Evolutionary conservation across 148 eudicot genomes (phyloP).

Genomic region (Rhododendron williamsianum): DNA sequence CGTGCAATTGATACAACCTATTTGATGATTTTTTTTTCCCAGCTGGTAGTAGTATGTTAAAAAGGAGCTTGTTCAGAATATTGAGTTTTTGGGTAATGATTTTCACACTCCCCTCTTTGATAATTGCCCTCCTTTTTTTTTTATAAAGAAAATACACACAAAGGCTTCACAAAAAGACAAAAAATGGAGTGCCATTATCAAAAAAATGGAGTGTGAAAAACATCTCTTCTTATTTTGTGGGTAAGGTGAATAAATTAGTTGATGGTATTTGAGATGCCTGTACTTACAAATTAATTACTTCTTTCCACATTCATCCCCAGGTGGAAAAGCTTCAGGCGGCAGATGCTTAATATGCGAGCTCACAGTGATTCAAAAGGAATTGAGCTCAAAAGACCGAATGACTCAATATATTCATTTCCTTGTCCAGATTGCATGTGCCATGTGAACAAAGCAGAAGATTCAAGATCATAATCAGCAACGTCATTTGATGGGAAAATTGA

Average conservation of each 20-base stretch:
- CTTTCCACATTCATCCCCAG: slow-evolving; percentile 18
- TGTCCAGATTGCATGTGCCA: slow-evolving; percentile 98
- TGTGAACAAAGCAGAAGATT: slow-evolving; percentile 53
- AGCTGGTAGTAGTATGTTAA: background rate
- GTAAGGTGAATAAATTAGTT: background rate
- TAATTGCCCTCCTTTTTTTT: background rate
- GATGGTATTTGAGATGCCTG: background rate
- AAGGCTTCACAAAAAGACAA: background rate
- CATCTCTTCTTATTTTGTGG: background rate
- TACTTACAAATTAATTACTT: slow-evolving; percentile 1
- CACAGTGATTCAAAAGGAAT: slow-evolving; percentile 91
- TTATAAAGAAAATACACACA: background rate
- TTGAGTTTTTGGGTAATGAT: background rate
- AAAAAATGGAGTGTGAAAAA: background rate
- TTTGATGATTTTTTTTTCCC: background rate
- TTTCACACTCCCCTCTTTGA: background rate
- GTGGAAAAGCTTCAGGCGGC: slow-evolving; percentile 77
- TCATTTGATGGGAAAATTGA: slow-evolving; percentile 19
- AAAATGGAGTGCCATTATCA: background rate
- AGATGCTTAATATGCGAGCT: slow-evolving; percentile 73
- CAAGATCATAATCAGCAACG: slow-evolving; percentile 47
- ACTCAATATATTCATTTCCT: slow-evolving; percentile 84
- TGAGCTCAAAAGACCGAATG: slow-evolving; percentile 78
- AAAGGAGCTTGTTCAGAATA: background rate
- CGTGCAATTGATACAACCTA: background rate